Conservation (phyloP, 2,329 filamentous ascomycete species). For the Ascochyta lentis region DNA sequence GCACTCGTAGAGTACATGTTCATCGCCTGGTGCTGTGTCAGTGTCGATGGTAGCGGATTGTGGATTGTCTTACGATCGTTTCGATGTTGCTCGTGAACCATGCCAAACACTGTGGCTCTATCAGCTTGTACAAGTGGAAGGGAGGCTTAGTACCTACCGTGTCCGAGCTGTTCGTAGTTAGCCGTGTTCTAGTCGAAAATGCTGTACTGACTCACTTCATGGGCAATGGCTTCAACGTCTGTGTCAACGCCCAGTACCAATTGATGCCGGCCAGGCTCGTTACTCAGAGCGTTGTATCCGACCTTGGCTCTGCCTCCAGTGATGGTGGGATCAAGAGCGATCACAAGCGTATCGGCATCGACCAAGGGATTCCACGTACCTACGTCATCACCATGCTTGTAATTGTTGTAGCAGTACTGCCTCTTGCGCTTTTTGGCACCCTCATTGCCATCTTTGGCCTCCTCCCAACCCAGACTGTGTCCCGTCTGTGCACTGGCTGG, state of each 20-base stretch:
- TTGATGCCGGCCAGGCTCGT: not conserved
- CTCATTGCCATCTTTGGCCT: not conserved
- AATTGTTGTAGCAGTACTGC: conserved; percentile 1
- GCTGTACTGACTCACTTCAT: not conserved
- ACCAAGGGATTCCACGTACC: not conserved
- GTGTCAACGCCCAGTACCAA: not conserved
- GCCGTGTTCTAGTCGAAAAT: not conserved
- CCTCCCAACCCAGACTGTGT: conserved; percentile 1
- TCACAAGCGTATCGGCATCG: not conserved
- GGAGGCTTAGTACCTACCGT: not conserved
- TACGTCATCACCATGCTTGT: not conserved
- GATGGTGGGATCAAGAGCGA: not conserved
- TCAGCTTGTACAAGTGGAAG: not conserved
- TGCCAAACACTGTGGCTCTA: conserved; percentile 1
- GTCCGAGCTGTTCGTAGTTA: not conserved
- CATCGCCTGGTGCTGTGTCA: not conserved
- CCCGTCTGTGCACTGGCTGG: not conserved
- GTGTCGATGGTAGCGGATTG: not conserved
- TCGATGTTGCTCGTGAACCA: conserved; percentile 11
- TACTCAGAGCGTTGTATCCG: not conserved
- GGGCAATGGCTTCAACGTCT: not conserved
- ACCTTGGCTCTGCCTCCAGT: not conserved
- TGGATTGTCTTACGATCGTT: conserved; percentile 6
- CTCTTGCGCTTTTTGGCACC: not conserved
- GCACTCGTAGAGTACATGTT: not conserved